Evolutionary conservation across 192 early-diverging fungal species (phyloP), one percentile per base, ranked within the genome.

Genomic region (Geranomyces michiganensis): DNA sequence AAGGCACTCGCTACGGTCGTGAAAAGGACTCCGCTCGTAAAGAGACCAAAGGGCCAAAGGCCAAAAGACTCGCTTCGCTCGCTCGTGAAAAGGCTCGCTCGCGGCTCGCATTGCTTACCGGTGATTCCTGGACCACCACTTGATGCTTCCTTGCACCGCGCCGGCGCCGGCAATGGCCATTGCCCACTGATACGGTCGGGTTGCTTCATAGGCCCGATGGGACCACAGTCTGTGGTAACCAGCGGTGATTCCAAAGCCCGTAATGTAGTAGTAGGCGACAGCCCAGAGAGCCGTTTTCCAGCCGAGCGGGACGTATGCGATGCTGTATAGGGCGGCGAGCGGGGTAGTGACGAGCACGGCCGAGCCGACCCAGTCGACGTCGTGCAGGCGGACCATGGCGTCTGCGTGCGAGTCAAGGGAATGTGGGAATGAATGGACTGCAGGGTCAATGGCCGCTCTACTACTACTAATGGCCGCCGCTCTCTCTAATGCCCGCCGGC

Each of bases 311-410:
- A 92, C 92, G 60, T 88, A 93, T 27, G 88, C 68, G 43, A 90
- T 45, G 71, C 93, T 92, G 70, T 95, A 94, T n/a, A 94, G 66
- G 47, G 92, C 92, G 53, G 94, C 77, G 30, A 95, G 56, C 26
- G 96, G 96, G 13, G 92, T 82, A 24, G 31, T 36, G 15, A 62
- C 53, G 47, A 84, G 72, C 14, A 80, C 56, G 29, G 44, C 44
- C 22, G 76, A 47, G 33, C 74, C 67, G 31, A 75, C 19, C 80
- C 79, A 80, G 66, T 81, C 68, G 62, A 84, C 67, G n/a, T 84
- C 61, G 21, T 64, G 43, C 26, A 72, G 32, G 30, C 22, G 36
- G 26, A 72, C 70, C 70, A 72, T 72, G 51, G 36, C 10, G 36
- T n/a, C n/a, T n/a, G n/a, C n/a, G n/a, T n/a, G n/a, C n/a, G n/a